phyloP scores from a whole-genome alignment of 2,329 filamentous ascomycete genomes.

The Epichloe bromicola region DNA sequence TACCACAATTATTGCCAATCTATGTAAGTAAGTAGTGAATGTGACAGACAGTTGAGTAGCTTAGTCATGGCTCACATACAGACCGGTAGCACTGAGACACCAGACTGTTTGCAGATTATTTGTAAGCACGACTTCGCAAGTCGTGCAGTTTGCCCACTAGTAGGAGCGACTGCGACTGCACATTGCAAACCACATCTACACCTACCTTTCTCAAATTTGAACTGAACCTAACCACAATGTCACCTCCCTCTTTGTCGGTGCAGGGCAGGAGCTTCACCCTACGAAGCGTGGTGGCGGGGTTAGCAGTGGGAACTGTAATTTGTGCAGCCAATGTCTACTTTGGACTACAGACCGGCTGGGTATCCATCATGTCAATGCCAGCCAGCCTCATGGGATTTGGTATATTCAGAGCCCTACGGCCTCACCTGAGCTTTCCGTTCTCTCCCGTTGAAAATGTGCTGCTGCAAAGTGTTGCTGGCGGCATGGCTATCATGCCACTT shows the following conservation, averaged over 20 bases:
- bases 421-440: constrained; percentile 66
- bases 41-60: neutral
- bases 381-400: constrained; percentile 89
- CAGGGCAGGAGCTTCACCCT: constrained; percentile 65
- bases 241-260: constrained; percentile 8
- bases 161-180: neutral
- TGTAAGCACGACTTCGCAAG: neutral
- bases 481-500: constrained; percentile 91
- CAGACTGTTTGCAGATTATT: neutral
- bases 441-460: constrained; percentile 93
- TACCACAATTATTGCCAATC: too few relatives aligned
- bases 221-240: neutral
- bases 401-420: constrained; percentile 70
- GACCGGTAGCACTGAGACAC: neutral
- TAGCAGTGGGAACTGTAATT: constrained; percentile 78
- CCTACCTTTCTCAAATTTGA: too few relatives aligned
- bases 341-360: constrained; percentile 70
- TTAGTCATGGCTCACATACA: neutral
- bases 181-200: neutral
- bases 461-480: constrained; percentile 88
- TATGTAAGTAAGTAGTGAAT: too few relatives aligned
- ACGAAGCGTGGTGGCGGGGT: constrained; percentile 66
- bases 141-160: neutral
- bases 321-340: constrained; percentile 99
- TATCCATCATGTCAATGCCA: constrained; percentile 90